Conservation (phyloP, 208 protist genomes). For the Crithidia sp. region DNA sequence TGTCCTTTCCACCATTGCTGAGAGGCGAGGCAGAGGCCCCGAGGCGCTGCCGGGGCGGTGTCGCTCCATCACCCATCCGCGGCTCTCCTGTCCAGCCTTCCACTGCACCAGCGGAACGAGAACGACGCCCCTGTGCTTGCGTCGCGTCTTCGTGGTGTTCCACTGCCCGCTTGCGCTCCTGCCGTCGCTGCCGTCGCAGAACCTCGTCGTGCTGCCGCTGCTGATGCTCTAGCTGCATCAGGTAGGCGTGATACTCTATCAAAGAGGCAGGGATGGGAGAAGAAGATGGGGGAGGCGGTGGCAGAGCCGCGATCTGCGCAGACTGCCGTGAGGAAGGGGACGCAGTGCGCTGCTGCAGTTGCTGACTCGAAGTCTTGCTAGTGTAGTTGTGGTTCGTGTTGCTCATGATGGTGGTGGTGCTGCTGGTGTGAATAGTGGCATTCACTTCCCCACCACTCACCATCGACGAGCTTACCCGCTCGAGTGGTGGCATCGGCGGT, state of each 20-base stretch:
- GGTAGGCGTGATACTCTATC: slow-evolving; percentile 33
- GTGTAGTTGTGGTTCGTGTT: slow-evolving; percentile 4
- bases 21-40: neutral
- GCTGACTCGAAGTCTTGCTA: neutral
- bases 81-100: too few relatives aligned
- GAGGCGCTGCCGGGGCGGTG: slow-evolving; percentile 6
- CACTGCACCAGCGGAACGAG: too few relatives aligned
- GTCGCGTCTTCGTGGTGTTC: too few relatives aligned
- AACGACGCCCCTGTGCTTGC: too few relatives aligned
- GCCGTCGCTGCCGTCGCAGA: slow-evolving; percentile 31
- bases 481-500: too few relatives aligned
- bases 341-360: neutral
- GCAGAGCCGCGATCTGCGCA: neutral
- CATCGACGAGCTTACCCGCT: too few relatives aligned
- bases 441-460: too few relatives aligned
- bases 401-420: neutral
- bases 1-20: too few relatives aligned
- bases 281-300: slow-evolving; percentile 26
- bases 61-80: neutral
- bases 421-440: too few relatives aligned
- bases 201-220: slow-evolving; percentile 52
- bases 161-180: neutral
- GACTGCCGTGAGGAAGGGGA: neutral
- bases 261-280: slow-evolving; percentile 38
- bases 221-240: slow-evolving; percentile 44